Evolutionary conservation across 2,329 filamentous ascomycete species (phyloP), one percentile per base, ranked within the genome.

Genomic region (Juglanconis juglandina): DNA sequence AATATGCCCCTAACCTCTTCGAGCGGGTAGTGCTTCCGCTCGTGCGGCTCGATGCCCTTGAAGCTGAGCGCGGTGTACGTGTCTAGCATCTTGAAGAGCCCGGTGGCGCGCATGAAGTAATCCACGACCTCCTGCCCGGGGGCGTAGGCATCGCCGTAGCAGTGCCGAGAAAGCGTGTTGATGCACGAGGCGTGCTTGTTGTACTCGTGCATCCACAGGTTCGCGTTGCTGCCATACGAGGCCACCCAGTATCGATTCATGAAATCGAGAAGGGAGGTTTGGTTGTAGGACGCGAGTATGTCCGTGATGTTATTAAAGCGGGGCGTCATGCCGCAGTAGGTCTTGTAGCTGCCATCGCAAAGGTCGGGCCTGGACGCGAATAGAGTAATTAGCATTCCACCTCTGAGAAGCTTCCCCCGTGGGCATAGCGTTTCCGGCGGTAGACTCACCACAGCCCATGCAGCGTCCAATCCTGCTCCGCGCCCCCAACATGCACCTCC

Each of bases 151-250:
- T 81, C 74, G 42, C 76, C 75, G 75, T 90, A 91, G 78, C 88
- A 91, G 24, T 75, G 68, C 0, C 87, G 82, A 2, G 86, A 75
- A 50, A 91, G 81, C 0, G 88, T 91, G 69, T 84, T 87, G 68
- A 91, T 85, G 74, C 88, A 91, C 11, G 87, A 90, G 37, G 84
- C 88, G 71, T 91, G 87, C 71, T 89, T 90, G 71, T 81, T 79
- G 83, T 86, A 91, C 69, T 91, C 88, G 72, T 89, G 86, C 66
- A 84, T 79, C 88, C 88, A 91, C 67, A 91, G 70, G 56, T 75
- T 71, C 37, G 73, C 68, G 65, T 78, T 78, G 30, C 71, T 68
- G 33, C 75, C 75, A 58, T 74, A 44, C 56, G 74, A 71, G 10
- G 76, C 75, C 41, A 77, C 65, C 76, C 77, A 79, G 66, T 77